Evolutionary conservation across 140 eudicot genomes (phyloP).

Genomic region (Anethum foeniculum): DNA sequence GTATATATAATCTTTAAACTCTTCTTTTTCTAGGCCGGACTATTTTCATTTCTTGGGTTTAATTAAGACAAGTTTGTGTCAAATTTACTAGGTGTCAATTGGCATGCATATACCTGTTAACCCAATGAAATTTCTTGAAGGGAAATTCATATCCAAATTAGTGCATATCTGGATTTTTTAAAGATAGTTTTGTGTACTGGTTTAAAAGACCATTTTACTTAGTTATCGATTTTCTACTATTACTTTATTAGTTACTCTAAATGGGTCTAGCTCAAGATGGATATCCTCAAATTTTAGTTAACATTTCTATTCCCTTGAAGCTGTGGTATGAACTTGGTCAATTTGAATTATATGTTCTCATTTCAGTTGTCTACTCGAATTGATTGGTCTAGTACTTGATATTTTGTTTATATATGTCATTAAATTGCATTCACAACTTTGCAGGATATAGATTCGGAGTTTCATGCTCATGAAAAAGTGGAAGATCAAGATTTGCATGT

Average conservation of each 20-base stretch:
- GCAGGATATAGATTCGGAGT: constrained; percentile 36
- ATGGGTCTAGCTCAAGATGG: not conserved
- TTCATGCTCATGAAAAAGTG: constrained; percentile 19
- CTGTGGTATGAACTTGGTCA: not conserved
- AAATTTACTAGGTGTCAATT: not conserved
- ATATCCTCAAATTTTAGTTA: not conserved
- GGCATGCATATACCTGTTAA: not conserved
- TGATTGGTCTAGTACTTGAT: not conserved
- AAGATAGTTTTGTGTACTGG: not conserved
- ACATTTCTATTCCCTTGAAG: not conserved
- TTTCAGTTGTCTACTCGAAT: not conserved
- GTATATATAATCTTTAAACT: not conserved
- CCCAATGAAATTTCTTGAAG: not conserved
- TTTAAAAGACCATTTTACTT: not conserved
- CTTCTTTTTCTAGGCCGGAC: not conserved
- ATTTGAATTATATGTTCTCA: not conserved
- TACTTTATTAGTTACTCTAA: not conserved
- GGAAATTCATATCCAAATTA: not conserved
- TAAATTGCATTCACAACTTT: constrained; percentile 8
- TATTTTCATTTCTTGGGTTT: not conserved
- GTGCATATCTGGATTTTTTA: too few species aligned
- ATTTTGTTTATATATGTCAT: not conserved
- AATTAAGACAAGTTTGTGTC: not conserved
- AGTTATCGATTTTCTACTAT: not conserved
- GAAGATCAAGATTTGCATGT: constrained; percentile 20